phyloP scores from a whole-genome alignment of 495 filamentous ascomycete species.

The Xylaria cubensis region DNA sequence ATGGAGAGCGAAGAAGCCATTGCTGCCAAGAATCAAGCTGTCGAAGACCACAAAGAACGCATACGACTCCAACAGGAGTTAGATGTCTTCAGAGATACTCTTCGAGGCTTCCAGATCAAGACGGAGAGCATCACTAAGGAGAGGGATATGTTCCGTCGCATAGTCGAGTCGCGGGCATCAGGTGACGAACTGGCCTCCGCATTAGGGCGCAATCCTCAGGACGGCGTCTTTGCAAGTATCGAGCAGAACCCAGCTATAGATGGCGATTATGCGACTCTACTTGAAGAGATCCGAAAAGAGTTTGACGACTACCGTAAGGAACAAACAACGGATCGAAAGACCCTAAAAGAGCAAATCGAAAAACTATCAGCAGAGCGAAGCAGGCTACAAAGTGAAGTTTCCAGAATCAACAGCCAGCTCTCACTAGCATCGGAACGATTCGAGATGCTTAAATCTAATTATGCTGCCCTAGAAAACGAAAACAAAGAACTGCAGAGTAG shows the following conservation, averaged over 20 bases:
- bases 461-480: slow-evolving; percentile 78
- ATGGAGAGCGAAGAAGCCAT: slow-evolving; percentile 91
- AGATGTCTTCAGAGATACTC: slow-evolving; percentile 66
- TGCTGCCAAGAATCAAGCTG: slow-evolving; percentile 69
- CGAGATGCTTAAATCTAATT: slow-evolving; percentile 90
- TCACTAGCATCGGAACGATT: slow-evolving; percentile 81
- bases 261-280: slow-evolving; percentile 67
- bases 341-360: slow-evolving; percentile 86
- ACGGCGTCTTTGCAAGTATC: slow-evolving; percentile 57
- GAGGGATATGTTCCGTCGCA: slow-evolving; percentile 94
- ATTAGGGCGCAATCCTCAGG: slow-evolving; percentile 69
- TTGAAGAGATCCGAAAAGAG: slow-evolving; percentile 86
- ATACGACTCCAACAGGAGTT: slow-evolving; percentile 72
- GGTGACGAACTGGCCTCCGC: slow-evolving; percentile 66
- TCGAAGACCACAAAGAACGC: slow-evolving; percentile 75
- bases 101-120: slow-evolving; percentile 76
- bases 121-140: slow-evolving; percentile 93
- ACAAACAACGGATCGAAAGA: slow-evolving; percentile 74
- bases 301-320: slow-evolving; percentile 92
- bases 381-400: slow-evolving; percentile 78
- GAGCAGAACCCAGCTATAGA: slow-evolving; percentile 51
- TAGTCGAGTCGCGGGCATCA: slow-evolving; percentile 74
- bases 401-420: slow-evolving; percentile 78
- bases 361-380: slow-evolving; percentile 81
- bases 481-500: slow-evolving; percentile 85